Evolutionary conservation across 139 green algal species (phyloP), one percentile per base, ranked within the genome.

Genomic region (Tetradesmus lagerheimii): DNA sequence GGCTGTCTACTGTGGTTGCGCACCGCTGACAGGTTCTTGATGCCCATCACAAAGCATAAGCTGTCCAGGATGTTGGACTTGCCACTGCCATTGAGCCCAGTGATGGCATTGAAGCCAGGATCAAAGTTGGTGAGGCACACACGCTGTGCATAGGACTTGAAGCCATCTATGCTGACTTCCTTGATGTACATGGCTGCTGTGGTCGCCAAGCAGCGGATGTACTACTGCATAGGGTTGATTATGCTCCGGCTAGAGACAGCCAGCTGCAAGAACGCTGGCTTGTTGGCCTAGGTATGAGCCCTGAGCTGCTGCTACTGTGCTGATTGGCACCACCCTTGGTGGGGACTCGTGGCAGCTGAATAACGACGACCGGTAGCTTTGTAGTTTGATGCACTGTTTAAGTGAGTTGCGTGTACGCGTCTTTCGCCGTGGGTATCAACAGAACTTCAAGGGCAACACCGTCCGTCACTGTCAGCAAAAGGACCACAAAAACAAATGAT

Each of bases 51-150:
- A 92, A 99, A 99, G 96, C 98, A 99, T 62, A 99, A 99, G 79
- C 97, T 97, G 94, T 99, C 98, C 82, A 99, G 93, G 88, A 99
- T 99, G 94, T 99, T 99, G 67, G 96, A 99, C 90, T 99, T 99
- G 31, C 98, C 98, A 29, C 93, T 98, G 66, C 98, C 98, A 90
- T 99, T 99, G 9, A 99, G 93, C 0, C 97, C 98, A 5, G 98
- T 99, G 92, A 99, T 99, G 84, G 98, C 98, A 89, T 99, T 99
- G 95, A 99, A 99, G 47, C 96, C 93, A 4, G 89, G 92, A 92
- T 99, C 98, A 89, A 99, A 99, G 50, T 95, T 92, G 6, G 92
- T 89, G 0, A 99, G 94, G 1, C 93, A 94, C 3, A 99, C 97
- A 0, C 96, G 93, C 90, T 97, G 93, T 2, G 98, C 98, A 84